Conservation (phyloP, 306 rosid genomes). For the Vicia sativa region DNA sequence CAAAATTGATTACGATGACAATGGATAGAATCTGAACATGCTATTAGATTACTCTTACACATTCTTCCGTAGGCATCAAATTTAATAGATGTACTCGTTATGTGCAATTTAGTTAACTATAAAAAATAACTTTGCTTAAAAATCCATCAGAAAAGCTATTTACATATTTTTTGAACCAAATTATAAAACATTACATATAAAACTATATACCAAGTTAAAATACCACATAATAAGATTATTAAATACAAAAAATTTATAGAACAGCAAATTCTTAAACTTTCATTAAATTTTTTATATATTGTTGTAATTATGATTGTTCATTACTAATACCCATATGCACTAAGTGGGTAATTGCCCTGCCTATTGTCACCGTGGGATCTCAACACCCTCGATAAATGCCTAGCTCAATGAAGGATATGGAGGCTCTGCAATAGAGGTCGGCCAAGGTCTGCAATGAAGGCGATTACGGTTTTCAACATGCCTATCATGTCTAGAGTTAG, state of each 20-base stretch:
- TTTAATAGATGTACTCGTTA: not conserved
- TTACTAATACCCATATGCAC: not conserved
- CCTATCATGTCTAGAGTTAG: not conserved
- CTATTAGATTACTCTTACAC: not conserved
- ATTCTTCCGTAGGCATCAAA: not conserved
- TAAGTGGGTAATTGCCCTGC: conserved; percentile 2
- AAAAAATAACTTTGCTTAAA: not conserved
- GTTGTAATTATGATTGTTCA: not conserved
- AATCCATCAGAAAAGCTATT: conserved; percentile 3
- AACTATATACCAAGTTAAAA: not conserved
- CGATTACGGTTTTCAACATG: not conserved
- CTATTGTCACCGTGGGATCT: not conserved
- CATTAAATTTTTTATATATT: not conserved
- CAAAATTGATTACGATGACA: not conserved
- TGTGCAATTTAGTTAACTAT: not conserved
- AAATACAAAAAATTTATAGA: not conserved
- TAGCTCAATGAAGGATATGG: not conserved
- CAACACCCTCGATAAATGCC: not conserved
- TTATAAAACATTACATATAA: not conserved
- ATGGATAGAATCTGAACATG: not conserved
- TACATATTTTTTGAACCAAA: not conserved
- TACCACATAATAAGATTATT: not conserved
- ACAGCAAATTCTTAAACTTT: not conserved
- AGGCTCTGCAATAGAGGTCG: not conserved
- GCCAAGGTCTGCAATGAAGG: not conserved